These are phyloP conservation scores for Cordyceps sp. DNA, from an alignment of 2,329 filamentous ascomycete species.

Conservation along the genomic window DNA sequence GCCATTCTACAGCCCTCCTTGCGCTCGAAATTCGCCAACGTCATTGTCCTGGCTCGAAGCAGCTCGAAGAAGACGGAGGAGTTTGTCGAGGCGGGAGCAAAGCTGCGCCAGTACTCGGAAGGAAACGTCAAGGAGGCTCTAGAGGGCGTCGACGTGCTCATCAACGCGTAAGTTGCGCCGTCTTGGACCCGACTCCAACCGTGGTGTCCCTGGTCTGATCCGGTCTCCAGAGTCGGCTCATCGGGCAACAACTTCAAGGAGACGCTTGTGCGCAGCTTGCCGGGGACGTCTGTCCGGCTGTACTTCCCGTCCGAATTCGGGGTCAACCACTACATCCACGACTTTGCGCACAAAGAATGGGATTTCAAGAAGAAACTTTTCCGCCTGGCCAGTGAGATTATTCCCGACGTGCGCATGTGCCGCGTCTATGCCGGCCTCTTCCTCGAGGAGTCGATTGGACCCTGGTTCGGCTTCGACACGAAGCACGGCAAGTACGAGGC, in stretches of 20 bases:
- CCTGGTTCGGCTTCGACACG: conserved; percentile 14
- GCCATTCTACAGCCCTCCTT: not conserved
- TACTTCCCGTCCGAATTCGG: conserved; percentile 21
- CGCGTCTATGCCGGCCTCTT: conserved; percentile 15
- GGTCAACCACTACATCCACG: conserved; percentile 18
- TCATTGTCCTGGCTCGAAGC: conserved; percentile 2
- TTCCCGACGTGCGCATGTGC: conserved; percentile 9
- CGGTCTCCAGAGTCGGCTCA: not conserved
- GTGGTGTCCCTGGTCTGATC: not conserved
- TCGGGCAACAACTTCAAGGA: conserved; percentile 11
- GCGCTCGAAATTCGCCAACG: not conserved
- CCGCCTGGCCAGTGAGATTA: conserved; percentile 5
- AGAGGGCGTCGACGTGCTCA: conserved; percentile 13
- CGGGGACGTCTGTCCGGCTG: conserved; percentile 10
- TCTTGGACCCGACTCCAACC: too few species aligned
- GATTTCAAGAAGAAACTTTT: conserved; percentile 14
- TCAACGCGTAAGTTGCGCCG: conserved; percentile 11
- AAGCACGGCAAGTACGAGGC: conserved; percentile 11
- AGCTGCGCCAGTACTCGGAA: conserved; percentile 4
- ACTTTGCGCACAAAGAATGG: conserved; percentile 17
- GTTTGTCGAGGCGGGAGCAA: conserved; percentile 1
- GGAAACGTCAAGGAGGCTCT: conserved; percentile 9
- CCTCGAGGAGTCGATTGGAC: conserved; percentile 15
- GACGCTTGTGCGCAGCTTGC: conserved; percentile 8
- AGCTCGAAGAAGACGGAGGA: not conserved